Evolutionary conservation across 208 protist species (phyloP), one percentile per base, ranked within the genome.

Genomic region (Acanthamoeba polyphaga): DNA sequence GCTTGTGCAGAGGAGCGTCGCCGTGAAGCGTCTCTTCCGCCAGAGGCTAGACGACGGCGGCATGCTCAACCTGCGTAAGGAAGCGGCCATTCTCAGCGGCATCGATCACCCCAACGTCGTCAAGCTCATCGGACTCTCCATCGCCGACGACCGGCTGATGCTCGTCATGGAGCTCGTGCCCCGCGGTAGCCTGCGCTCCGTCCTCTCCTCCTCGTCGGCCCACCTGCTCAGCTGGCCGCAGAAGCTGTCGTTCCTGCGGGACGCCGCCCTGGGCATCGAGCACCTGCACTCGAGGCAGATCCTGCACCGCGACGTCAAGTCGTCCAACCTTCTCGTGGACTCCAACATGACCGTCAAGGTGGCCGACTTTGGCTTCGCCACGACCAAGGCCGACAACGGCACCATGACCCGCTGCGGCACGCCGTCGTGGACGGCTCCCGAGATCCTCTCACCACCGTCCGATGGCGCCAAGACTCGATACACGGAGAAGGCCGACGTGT

Each of bases 31-130:
- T 1, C 74, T 84, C 38, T 84, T 53, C 74, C 32, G 43, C 74
- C 2, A 43, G 0, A 13, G 38, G 29, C 74, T 84, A 5, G 24
- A 43, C 38, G 74, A 84, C 38, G 22, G 32, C 10, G 74, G 34
- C 74, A 84, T 84, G 74, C 74, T 24, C 74, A 84, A 84, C 2
- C 32, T 84, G 74, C 10, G 74, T 4, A 84, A 53, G 74, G 74
- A 84, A 2, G 74, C 38, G n/a, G 74, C 74, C 12, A 53, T 94
- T n/a, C 89, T 94, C 68, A 32, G 13, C 49, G 27, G 34, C 62
- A 29, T 94, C 55, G 49, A 82, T 27, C 89, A 94, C 32, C 89
- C 89, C 15, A 80, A 94, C 89, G 49, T 94, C 22, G 66, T 94
- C 29, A 24, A 49, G 22, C 55, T 94, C 46, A 55, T 94, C 17